These are phyloP conservation scores for Nephromyces sp. DNA, from an alignment of 169 alveolate genomes.

Conservation along the genomic window DNA sequence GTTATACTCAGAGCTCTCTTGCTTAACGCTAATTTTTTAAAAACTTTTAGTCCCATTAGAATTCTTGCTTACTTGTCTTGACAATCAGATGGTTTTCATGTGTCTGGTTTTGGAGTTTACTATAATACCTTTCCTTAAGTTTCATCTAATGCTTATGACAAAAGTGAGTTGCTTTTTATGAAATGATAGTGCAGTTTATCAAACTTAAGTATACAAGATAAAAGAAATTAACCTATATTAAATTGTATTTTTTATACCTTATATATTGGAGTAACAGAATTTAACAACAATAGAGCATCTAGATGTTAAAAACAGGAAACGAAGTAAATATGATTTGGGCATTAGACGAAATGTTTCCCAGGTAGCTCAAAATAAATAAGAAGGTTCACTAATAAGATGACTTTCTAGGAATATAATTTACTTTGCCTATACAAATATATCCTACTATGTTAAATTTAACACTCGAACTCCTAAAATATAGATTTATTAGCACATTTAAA, in stretches of 20 bases:
- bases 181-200: no score
- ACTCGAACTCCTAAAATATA: background rate
- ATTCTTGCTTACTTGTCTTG: no score
- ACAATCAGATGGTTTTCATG: slow-evolving; percentile 22
- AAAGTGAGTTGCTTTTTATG: slow-evolving; percentile 33
- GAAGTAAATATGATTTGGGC: slow-evolving; percentile 66
- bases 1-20: no score
- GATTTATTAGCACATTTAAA: background rate
- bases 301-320: slow-evolving; percentile 50
- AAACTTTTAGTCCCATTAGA: no score
- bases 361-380: background rate
- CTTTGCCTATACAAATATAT: background rate
- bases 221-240: no score
- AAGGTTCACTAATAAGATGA: background rate
- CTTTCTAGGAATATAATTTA: background rate
- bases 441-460: background rate
- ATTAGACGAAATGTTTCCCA: slow-evolving; percentile 50
- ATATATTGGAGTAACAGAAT: slow-evolving; percentile 37
- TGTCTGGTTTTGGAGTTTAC: slow-evolving; percentile 56
- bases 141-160: slow-evolving; percentile 50
- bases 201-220: no score
- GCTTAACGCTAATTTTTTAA: no score
- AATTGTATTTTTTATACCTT: no score
- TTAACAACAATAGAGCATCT: slow-evolving; percentile 72
- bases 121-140: slow-evolving; percentile 65